Conservation (phyloP, 2,329 filamentous ascomycete species). For the Elsinoe arachidis region DNA sequence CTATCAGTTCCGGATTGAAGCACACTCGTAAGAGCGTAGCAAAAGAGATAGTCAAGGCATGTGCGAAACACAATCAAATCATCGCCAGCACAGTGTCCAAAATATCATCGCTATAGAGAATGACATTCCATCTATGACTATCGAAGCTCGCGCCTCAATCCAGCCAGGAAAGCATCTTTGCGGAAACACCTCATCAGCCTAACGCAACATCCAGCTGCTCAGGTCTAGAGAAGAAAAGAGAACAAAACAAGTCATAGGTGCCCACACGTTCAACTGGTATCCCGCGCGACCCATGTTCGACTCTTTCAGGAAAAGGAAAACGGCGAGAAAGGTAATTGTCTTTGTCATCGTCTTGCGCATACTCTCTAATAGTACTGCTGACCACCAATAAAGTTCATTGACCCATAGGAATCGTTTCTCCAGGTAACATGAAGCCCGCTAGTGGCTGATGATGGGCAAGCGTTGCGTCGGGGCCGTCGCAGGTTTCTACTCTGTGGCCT, state of each 20-base stretch:
- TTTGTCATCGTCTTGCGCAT: constrained; percentile 5
- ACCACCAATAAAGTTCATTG: constrained; percentile 3
- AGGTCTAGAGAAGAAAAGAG: not conserved
- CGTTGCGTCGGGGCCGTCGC: not conserved
- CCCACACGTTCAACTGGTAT: not conserved
- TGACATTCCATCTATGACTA: constrained; percentile 4
- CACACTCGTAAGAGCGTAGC: too few species aligned
- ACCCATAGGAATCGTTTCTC: constrained; percentile 5
- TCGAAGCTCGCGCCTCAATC: not conserved
- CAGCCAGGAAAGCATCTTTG: not conserved
- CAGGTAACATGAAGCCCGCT: not conserved
- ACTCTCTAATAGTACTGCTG: constrained; percentile 3
- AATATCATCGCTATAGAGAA: not conserved
- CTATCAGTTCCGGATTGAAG: too few species aligned
- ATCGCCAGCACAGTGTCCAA: too few species aligned
- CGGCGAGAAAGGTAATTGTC: not conserved
- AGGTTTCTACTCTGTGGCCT: constrained; percentile 34
- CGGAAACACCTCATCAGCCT: not conserved
- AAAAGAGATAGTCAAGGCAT: too few species aligned
- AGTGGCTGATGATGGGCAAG: not conserved
- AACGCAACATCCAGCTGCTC: not conserved
- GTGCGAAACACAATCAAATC: too few species aligned
- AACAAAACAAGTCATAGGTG: not conserved
- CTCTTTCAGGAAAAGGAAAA: not conserved
- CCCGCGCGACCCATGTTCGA: not conserved